These are phyloP conservation scores for Lavandula angustifolia DNA, from an alignment of 257 asterid species.

Conservation along the genomic window DNA sequence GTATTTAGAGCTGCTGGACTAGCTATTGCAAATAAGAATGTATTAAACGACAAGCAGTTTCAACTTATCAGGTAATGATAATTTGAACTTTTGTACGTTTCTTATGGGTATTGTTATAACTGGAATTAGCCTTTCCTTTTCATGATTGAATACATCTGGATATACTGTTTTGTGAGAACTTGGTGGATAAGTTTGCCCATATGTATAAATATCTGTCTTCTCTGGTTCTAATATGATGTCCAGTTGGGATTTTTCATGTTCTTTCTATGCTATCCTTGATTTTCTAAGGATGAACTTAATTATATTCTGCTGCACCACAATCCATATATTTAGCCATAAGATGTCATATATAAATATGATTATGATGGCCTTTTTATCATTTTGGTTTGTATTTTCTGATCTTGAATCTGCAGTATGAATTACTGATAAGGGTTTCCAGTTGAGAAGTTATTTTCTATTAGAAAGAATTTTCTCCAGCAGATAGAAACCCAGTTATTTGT, in stretches of 20 bases:
- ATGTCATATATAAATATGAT: neutral
- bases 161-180: neutral
- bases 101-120: slow-evolving; percentile 9
- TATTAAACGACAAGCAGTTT: slow-evolving; percentile 88
- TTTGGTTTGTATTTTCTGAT: neutral
- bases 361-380: neutral
- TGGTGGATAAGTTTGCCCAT: slow-evolving; percentile 8
- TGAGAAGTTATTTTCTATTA: neutral
- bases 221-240: slow-evolving; percentile 6
- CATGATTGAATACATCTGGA: neutral
- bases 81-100: slow-evolving; percentile 1
- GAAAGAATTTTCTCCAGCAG: neutral
- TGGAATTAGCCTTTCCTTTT: neutral
- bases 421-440: neutral
- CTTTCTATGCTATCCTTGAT: too few relatives aligned
- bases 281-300: too few relatives aligned
- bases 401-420: neutral
- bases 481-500: neutral
- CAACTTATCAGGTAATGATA: slow-evolving; percentile 80
- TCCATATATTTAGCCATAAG: neutral
- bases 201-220: neutral
- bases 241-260: slow-evolving; percentile 1
- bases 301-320: neutral
- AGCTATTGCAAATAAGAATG: slow-evolving; percentile 69
- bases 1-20: slow-evolving; percentile 83